These are phyloP conservation scores for Aphanoascus verrucosus DNA, from an alignment of 2,329 filamentous ascomycete genomes.

Conservation along the genomic window DNA sequence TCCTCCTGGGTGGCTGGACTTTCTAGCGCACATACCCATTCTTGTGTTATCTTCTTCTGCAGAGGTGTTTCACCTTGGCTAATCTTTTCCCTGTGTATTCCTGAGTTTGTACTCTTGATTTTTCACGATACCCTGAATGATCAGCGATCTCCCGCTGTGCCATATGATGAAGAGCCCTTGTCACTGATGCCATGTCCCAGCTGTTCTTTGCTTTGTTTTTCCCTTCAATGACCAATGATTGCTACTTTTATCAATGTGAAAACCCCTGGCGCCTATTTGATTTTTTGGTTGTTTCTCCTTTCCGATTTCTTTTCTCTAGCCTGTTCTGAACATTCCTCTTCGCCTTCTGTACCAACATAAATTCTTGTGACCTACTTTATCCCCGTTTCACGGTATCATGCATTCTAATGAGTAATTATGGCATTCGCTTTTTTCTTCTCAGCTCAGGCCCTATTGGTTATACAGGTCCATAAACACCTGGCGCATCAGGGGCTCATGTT, in stretches of 20 bases:
- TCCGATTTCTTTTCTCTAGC: background rate
- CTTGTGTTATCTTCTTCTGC: background rate
- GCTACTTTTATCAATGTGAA: constrained; percentile 5
- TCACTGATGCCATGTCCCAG: background rate
- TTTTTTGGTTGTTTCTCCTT: background rate
- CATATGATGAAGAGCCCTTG: background rate
- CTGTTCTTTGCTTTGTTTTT: background rate
- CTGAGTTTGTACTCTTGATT: constrained; percentile 1
- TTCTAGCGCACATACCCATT: constrained; percentile 6
- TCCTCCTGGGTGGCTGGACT: background rate
- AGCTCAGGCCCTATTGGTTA: background rate
- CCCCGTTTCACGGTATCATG: background rate
- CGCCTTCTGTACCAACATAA: constrained; percentile 7
- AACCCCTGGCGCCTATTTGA: background rate
- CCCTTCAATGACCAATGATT: constrained; percentile 7
- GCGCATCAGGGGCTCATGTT: too few relatives aligned
- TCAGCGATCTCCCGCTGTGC: background rate
- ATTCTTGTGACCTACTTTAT: background rate
- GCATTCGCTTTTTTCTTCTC: constrained; percentile 5
- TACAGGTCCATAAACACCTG: background rate
- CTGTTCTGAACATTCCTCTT: background rate
- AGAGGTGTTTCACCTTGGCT: background rate
- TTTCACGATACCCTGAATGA: constrained; percentile 10
- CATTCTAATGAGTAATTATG: constrained; percentile 7
- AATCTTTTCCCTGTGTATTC: background rate